phyloP scores from a whole-genome alignment of 805 yeast genomes.

The Candida bentonensis region DNA sequence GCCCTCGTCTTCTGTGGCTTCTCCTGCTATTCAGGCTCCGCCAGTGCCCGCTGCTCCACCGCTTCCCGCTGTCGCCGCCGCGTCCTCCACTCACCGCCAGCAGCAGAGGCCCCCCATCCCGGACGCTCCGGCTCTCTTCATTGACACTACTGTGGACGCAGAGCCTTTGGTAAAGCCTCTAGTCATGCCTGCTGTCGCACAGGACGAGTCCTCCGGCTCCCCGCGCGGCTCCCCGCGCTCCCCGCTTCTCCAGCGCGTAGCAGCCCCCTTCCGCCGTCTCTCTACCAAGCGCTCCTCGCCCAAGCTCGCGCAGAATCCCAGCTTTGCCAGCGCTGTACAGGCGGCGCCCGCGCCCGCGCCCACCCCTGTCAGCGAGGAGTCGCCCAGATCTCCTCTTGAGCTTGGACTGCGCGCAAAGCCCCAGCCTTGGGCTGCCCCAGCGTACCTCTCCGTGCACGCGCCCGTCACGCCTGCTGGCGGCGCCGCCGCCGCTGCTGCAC shows the following conservation, averaged over 20 bases:
- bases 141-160: background rate
- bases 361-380: no score
- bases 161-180: background rate
- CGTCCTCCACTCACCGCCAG: no score
- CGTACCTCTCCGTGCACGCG: no score
- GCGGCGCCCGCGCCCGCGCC: no score
- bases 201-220: background rate
- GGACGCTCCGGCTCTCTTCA: background rate
- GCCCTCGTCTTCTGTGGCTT: no score
- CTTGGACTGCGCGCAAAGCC: no score
- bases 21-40: no score
- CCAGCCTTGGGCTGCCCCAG: background rate
- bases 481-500: background rate
- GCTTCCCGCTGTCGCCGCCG: no score
- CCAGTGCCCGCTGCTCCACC: no score
- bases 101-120: slow-evolving; percentile 1
- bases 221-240: background rate
- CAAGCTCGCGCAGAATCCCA: background rate
- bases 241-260: background rate
- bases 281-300: background rate
- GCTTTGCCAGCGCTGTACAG: no score
- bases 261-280: background rate
- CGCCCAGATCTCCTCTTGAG: no score
- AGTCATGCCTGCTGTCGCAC: background rate
- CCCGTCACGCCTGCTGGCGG: background rate